phyloP scores from a whole-genome alignment of 2,329 filamentous ascomycete genomes.

The Alternaria sp. region DNA sequence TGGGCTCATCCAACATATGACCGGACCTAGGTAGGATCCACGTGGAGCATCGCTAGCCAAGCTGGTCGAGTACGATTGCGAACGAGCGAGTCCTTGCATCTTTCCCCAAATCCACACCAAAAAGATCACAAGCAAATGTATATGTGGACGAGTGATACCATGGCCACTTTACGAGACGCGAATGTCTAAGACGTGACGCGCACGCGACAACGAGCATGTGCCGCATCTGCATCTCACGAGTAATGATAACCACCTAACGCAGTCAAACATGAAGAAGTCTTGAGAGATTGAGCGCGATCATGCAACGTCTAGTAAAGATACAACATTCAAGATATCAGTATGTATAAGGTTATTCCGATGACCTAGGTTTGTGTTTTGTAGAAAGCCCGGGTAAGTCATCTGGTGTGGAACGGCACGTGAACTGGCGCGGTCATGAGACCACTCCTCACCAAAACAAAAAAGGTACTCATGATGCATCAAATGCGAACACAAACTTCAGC shows the following conservation, averaged over 20 bases:
- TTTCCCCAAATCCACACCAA: not conserved
- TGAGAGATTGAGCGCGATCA: not conserved
- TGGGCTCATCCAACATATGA: constrained; percentile 5
- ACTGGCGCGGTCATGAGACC: constrained; percentile 8
- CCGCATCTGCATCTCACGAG: not conserved
- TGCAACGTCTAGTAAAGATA: not conserved
- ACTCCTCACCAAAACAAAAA: not conserved
- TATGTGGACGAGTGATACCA: not conserved
- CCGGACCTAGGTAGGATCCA: not conserved
- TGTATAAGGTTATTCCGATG: not conserved
- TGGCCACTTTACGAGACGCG: not conserved
- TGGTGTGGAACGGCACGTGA: constrained; percentile 8
- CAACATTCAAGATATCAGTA: not conserved
- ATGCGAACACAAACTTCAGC: constrained; percentile 12
- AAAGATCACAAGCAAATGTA: not conserved
- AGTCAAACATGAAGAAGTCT: not conserved
- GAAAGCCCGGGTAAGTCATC: not conserved
- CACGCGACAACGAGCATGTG: constrained; percentile 7
- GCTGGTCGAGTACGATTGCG: not conserved
- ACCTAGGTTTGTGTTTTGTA: not conserved
- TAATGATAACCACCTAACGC: not conserved
- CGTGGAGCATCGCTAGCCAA: not conserved
- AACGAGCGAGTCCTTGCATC: not conserved
- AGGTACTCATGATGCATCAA: constrained; percentile 14
- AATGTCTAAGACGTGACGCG: constrained; percentile 5